phyloP scores from a whole-genome alignment of 768 basidiomycete species.

The Gautieria morchelliformis region DNA sequence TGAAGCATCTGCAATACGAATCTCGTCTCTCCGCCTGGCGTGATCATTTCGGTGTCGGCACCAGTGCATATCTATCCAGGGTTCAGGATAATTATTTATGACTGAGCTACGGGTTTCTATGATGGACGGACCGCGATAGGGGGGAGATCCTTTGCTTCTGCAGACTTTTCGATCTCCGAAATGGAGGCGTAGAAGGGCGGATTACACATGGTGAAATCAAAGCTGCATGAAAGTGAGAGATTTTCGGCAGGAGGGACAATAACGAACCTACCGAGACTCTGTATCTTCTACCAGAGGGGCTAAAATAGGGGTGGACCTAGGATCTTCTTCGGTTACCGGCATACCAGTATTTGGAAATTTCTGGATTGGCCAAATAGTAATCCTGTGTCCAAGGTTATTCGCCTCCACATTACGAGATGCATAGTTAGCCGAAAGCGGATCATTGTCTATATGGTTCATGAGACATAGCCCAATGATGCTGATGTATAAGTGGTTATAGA shows the following conservation, averaged over 20 bases:
- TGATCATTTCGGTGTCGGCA: conserved; percentile 80
- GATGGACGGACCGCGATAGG: conserved; percentile 53
- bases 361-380: conserved; percentile 29
- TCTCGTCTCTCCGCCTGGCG: conserved; percentile 70
- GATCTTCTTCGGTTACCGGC: not conserved
- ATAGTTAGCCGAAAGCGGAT: conserved; percentile 44
- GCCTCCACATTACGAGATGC: conserved; percentile 47
- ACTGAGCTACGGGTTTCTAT: not conserved
- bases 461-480: not conserved
- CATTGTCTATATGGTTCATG: conserved; percentile 48
- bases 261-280: not conserved
- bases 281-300: conserved; percentile 24
- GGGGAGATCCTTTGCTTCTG: conserved; percentile 49
- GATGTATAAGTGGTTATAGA: not conserved
- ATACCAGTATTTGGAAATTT: too few relatives aligned
- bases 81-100: not conserved
- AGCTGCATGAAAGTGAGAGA: conserved; percentile 18
- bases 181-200: conserved; percentile 85
- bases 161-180: conserved; percentile 54
- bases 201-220: conserved; percentile 89
- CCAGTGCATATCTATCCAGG: conserved; percentile 70
- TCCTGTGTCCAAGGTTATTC: conserved; percentile 46
- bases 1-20: conserved; percentile 73
- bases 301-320: conserved; percentile 34
- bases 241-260: conserved; percentile 6